Conservation (phyloP, 2,329 filamentous ascomycete species). For the Fusarium sp. region DNA sequence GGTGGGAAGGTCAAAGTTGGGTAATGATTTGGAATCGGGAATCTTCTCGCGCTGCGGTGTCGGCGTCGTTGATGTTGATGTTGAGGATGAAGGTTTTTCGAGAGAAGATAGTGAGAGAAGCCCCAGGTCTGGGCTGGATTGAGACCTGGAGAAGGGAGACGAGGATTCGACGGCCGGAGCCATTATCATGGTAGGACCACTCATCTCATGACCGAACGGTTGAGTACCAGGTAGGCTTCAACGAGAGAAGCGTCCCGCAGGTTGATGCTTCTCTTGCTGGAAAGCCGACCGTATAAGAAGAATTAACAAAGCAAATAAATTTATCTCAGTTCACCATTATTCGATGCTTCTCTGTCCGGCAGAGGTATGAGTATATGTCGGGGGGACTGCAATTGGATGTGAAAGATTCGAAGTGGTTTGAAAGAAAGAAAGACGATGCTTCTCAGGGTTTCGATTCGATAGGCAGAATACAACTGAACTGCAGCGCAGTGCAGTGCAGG, state of each 20-base stretch:
- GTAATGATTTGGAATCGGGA: slow-evolving; percentile 29
- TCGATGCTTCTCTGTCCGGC: slow-evolving; percentile 46
- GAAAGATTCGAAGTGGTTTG: slow-evolving; percentile 31
- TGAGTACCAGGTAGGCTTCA: slow-evolving; percentile 30
- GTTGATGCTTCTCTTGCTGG: slow-evolving; percentile 34
- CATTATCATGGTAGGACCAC: slow-evolving; percentile 54
- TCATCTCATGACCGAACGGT: slow-evolving; percentile 51
- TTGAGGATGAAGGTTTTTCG: slow-evolving; percentile 38
- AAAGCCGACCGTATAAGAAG: slow-evolving; percentile 42
- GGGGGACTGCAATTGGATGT: slow-evolving; percentile 3
- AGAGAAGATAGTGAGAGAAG: slow-evolving; percentile 46
- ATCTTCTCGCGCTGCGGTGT: slow-evolving; percentile 37
- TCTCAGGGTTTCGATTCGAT: slow-evolving; percentile 37
- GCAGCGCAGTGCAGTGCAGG: slow-evolving; percentile 5
- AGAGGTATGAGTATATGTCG: slow-evolving; percentile 36
- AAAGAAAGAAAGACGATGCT: slow-evolving; percentile 32
- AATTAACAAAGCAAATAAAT: slow-evolving; percentile 34
- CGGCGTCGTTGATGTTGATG: slow-evolving; percentile 32
- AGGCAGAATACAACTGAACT: slow-evolving; percentile 16
- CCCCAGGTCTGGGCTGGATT: slow-evolving; percentile 50
- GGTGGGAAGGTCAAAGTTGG: slow-evolving; percentile 62
- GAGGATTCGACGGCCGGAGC: slow-evolving; percentile 52
- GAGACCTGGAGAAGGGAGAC: slow-evolving; percentile 50
- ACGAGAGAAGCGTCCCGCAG: slow-evolving; percentile 35
- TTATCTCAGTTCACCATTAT: slow-evolving; percentile 47